These are phyloP conservation scores for Phaeosphaeriaceae sp. DNA, from an alignment of 2,329 filamentous ascomycete genomes.

Conservation along the genomic window DNA sequence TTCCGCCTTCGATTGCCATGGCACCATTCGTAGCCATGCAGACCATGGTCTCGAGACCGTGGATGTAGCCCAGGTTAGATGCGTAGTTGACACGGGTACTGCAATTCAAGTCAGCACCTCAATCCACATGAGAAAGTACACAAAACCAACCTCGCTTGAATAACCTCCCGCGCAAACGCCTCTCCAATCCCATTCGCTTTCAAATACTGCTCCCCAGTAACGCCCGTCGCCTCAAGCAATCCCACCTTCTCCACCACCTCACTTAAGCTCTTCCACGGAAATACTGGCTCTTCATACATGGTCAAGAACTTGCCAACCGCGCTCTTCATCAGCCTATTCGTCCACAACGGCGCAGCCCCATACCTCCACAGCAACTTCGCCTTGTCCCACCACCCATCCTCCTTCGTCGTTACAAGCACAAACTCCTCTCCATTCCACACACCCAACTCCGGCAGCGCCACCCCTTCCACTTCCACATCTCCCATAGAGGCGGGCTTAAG, in stretches of 20 bases:
- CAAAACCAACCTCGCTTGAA: constrained; percentile 68
- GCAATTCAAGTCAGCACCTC: constrained; percentile 37
- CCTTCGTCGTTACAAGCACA: constrained; percentile 69
- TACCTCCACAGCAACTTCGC: constrained; percentile 86
- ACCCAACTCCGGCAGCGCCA: constrained; percentile 61
- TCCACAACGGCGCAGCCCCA: constrained; percentile 76
- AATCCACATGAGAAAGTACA: not conserved
- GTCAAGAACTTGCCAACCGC: constrained; percentile 76
- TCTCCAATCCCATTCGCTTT: constrained; percentile 70
- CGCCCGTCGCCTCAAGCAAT: constrained; percentile 68
- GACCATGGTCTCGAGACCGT: constrained; percentile 89
- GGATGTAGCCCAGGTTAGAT: constrained; percentile 83
- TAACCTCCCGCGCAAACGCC: constrained; percentile 77
- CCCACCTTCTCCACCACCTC: constrained; percentile 71
- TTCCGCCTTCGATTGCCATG: constrained; percentile 79
- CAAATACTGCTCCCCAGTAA: constrained; percentile 78
- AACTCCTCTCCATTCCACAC: constrained; percentile 86
- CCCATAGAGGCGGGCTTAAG: constrained; percentile 57
- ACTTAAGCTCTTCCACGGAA: constrained; percentile 82
- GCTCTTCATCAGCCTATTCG: constrained; percentile 73
- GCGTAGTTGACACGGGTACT: constrained; percentile 92
- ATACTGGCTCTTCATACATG: constrained; percentile 81
- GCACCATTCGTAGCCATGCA: constrained; percentile 90
- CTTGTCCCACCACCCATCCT: constrained; percentile 78
- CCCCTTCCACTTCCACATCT: not conserved